Base-by-base conservation (phyloP, 1,139 yeast species). In the Scheffersomyces illinoinensis region DNA sequence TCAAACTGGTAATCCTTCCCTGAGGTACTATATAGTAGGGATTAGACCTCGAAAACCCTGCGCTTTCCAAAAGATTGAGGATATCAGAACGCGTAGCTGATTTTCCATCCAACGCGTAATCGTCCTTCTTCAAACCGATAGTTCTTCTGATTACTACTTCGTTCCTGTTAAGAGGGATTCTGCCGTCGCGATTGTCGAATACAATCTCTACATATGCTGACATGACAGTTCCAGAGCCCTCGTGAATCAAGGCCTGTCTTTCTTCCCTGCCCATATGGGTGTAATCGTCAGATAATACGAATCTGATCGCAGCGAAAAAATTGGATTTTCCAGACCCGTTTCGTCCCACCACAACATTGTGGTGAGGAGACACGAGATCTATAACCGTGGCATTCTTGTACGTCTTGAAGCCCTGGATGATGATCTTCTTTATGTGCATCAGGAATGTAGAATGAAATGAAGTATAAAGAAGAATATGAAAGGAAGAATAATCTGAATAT, bases 1-100 rank as follows among this genome's bases (percentile, higher is more conserved):
- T 95, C 61, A 95, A 79, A 1, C 90, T 83, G 0, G 93, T 88
- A 66, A 93, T 91, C 66, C 91, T 83, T 18, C 99, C 99, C 73
- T 95, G 99, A 0, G 99, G 99, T 3, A 95, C 99, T 66, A 95
- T 93, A 72, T 95, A 95, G 73, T 93, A 95, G 0, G 98, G 98
- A 64, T 93, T 93, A 3, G 93, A 88, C 60, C 91, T 83, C 1
- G 97, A 90, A 69, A 95, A 93, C 0, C 99, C 99, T 0, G 97
- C 97, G 68, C 92, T 88, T 71, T 95, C 98, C 52, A 96, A 79
- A 62, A 92, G 75, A 64, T 91, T 90, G 87, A 89, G 87, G 20
- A 93, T 84, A 70, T 93, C 98, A 1, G 91, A 82, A 66, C 93
- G 85, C 2, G 96, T 88, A 4, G 95, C 91, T 19, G 91, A 83